These are phyloP conservation scores for Tricholoma saponaceum DNA, from an alignment of 768 basidiomycete genomes.

Conservation along the genomic window DNA sequence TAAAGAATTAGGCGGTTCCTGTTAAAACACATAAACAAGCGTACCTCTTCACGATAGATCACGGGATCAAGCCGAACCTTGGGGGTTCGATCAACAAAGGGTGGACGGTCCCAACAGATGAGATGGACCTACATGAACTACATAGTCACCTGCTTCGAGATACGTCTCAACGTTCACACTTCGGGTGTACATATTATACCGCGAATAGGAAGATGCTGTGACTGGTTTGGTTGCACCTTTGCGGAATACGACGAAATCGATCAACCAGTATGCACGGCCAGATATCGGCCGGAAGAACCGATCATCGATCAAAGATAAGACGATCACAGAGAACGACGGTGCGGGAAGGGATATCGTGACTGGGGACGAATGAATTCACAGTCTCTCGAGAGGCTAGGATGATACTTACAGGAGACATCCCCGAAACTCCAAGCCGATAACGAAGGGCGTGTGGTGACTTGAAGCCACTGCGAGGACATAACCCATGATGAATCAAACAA, in stretches of 20 bases:
- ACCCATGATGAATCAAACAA: slow-evolving; percentile 33
- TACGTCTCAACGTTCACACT: slow-evolving; percentile 24
- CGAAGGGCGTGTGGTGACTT: slow-evolving; percentile 23
- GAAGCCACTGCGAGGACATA: too few relatives aligned
- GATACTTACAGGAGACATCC: slow-evolving; percentile 34
- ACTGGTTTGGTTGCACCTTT: slow-evolving; percentile 24
- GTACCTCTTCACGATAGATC: neutral
- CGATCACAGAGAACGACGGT: slow-evolving; percentile 28
- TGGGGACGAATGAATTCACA: slow-evolving; percentile 7
- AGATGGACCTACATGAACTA: slow-evolving; percentile 21
- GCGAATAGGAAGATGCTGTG: slow-evolving; percentile 14
- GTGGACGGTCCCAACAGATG: neutral
- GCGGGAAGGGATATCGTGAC: slow-evolving; percentile 31
- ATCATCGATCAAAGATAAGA: slow-evolving; percentile 32
- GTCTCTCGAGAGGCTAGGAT: neutral
- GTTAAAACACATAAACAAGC: neutral
- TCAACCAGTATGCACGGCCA: slow-evolving; percentile 21
- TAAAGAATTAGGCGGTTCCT: neutral
- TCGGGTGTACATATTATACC: slow-evolving; percentile 13
- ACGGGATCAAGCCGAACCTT: slow-evolving; percentile 16
- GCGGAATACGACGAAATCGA: slow-evolving; percentile 35
- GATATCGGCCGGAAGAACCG: slow-evolving; percentile 30
- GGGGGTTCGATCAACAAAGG: neutral
- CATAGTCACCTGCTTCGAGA: slow-evolving; percentile 24
- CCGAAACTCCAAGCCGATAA: slow-evolving; percentile 34